Base-by-base conservation (phyloP, 139 green algal species). In the Astrephomene gubernaculifera region DNA sequence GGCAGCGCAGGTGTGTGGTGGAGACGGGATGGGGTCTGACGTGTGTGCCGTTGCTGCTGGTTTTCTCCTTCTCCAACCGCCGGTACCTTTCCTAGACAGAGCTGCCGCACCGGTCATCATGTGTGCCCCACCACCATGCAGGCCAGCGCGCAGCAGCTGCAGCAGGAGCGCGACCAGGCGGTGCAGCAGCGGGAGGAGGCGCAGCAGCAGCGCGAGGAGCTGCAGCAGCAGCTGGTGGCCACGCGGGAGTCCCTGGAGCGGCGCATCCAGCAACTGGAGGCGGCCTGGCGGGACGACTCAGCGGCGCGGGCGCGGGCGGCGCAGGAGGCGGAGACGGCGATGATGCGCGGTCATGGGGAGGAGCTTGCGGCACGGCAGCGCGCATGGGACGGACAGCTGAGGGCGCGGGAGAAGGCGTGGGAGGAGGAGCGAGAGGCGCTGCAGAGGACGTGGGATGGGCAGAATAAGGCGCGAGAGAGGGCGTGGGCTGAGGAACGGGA, bases 151-250 rank as follows among this genome's bases (percentile, higher is more conserved):
- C 76, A 83, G 57, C 8, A 38, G 33, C 41, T 84, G 43, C 61
- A 74, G 64, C 78, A 84, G 61, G 61, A 84, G 78, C 78, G 78
- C 0, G 78, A 74, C 43, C 43, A 82, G 39, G 43, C 74, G 31
- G 43, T 65, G 57, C 76, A 83, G 76, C 76, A 83, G 60, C 76
- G 76, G 1, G 76, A 73, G 9, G 70, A 82, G 39, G 43, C 74
- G 31, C 61, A 74, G 57, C 76, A 83, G 76, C 76, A 83, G 60
- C 76, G 76, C 5, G 76, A 73, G 9, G 76, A 83, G 27, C 39
- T 83, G 60, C 60, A 73, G 78, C 38, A 43, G 78, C 78, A 75
- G 60, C 78, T 84, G 9, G 22, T 22, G n/a, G 27, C 43, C 31
- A 45, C 64, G 0, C 78, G 67, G 4, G 78, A 84, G 2, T 39